These are phyloP conservation scores for Jackrogersella minutella DNA, from an alignment of 495 filamentous ascomycete species.

Conservation along the genomic window DNA sequence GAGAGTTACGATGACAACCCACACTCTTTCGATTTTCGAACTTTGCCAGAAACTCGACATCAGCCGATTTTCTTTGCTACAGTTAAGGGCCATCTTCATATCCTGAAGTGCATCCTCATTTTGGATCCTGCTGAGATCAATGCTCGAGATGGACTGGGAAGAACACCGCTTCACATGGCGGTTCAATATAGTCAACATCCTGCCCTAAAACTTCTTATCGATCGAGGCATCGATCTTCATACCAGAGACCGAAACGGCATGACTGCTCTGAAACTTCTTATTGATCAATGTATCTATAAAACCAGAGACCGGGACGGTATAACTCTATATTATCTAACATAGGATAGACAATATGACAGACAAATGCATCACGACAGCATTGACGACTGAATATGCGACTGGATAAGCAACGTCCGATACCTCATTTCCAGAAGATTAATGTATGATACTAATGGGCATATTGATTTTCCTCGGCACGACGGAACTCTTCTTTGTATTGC, in stretches of 20 bases:
- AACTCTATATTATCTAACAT: too few species aligned
- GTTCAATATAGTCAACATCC: background rate
- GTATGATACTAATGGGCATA: background rate
- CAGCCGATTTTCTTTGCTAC: background rate
- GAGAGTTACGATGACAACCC: too few species aligned
- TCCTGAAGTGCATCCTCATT: background rate
- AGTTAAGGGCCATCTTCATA: background rate
- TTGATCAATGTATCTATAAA: too few species aligned
- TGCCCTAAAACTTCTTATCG: background rate
- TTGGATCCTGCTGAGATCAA: background rate
- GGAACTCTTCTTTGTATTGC: background rate
- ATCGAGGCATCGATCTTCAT: background rate
- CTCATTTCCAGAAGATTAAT: background rate
- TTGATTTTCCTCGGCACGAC: too few species aligned
- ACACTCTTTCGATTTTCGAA: too few species aligned
- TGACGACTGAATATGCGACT: too few species aligned
- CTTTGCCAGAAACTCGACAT: background rate
- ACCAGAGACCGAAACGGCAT: background rate
- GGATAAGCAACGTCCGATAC: background rate
- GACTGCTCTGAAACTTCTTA: too few species aligned
- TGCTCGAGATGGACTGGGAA: background rate
- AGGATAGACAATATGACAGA: too few species aligned
- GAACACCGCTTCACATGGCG: background rate
- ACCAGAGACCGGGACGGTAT: too few species aligned
- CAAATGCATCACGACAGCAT: too few species aligned